Percentiles rank a stretch among this genome's conserved stretches.
Evolutionary conservation across 2,329 filamentous ascomycete genomes (phyloP).

Genomic region (Albophoma yamanashiensis): DNA sequence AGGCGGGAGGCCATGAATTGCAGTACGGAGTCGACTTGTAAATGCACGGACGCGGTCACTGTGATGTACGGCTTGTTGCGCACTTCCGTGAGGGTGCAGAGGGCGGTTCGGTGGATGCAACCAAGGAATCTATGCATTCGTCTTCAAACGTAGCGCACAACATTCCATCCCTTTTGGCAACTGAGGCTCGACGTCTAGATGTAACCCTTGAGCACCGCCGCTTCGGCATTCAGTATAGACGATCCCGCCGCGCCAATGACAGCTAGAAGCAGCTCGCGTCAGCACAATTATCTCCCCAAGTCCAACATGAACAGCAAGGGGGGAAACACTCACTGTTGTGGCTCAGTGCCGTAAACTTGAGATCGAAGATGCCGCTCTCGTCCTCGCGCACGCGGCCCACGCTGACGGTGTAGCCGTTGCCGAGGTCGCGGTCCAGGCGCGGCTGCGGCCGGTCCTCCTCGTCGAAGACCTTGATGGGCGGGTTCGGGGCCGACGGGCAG

Average conservation of each 20-base stretch:
- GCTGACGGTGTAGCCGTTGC: slow-evolving; percentile 80
- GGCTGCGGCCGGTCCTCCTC: slow-evolving; percentile 87
- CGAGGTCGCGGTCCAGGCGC: slow-evolving; percentile 75
- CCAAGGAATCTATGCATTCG: background rate
- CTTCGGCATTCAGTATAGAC: slow-evolving; percentile 89
- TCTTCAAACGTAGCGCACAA: background rate
- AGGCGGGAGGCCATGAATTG: background rate
- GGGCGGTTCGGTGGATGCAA: too few relatives aligned
- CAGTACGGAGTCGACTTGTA: background rate
- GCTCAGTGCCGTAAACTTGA: slow-evolving; percentile 89
- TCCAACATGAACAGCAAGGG: background rate
- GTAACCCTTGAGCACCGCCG: slow-evolving; percentile 80
- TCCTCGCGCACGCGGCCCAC: slow-evolving; percentile 82
- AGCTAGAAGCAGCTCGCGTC: slow-evolving; percentile 29
- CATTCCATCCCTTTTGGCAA: background rate
- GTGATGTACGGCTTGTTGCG: background rate
- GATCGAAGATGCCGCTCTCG: slow-evolving; percentile 79
- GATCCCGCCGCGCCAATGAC: slow-evolving; percentile 95
- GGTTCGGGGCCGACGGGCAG: slow-evolving; percentile 74
- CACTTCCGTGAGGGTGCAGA: background rate
- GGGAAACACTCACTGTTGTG: slow-evolving; percentile 50
- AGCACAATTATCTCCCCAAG: background rate
- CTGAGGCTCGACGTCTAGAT: slow-evolving; percentile 33
- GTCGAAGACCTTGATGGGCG: slow-evolving; percentile 80
- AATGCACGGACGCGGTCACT: background rate